Percentiles rank a stretch among this genome's conserved stretches.
Conservation (phyloP, 495 filamentous ascomycete genomes). For the Penicillium simplicissimum region DNA sequence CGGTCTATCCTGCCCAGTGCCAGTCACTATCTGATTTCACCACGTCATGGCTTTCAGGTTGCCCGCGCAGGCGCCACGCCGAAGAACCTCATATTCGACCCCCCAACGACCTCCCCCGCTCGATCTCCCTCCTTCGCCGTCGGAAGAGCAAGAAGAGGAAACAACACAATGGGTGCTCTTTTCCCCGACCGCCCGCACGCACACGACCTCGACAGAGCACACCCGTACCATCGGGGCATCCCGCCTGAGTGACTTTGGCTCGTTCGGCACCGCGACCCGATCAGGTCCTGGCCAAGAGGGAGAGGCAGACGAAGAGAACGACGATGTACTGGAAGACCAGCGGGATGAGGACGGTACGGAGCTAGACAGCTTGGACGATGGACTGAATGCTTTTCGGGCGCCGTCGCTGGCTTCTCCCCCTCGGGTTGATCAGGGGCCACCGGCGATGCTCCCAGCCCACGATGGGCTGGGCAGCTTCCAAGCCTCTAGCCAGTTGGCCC, state of each 20-base stretch:
- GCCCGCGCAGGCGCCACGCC: slow-evolving; percentile 64
- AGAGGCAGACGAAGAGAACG: slow-evolving; percentile 51
- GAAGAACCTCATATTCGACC: slow-evolving; percentile 54
- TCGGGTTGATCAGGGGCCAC: slow-evolving; percentile 50
- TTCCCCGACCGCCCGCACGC: slow-evolving; percentile 70
- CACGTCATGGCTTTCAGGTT: slow-evolving; percentile 81
- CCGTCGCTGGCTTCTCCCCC: slow-evolving; percentile 54
- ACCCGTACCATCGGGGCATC: slow-evolving; percentile 74
- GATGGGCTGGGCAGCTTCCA: slow-evolving; percentile 88
- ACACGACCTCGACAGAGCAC: slow-evolving; percentile 69
- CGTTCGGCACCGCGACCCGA: slow-evolving; percentile 63
- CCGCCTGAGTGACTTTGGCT: slow-evolving; percentile 82
- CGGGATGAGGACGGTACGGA: slow-evolving; percentile 68
- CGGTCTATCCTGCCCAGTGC: slow-evolving; percentile 1
- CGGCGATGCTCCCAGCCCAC: slow-evolving; percentile 78
- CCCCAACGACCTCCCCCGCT: slow-evolving; percentile 45
- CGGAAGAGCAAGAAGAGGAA: slow-evolving; percentile 56
- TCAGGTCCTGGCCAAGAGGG: slow-evolving; percentile 47
- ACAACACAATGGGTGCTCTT: slow-evolving; percentile 97
- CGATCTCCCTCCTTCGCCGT: slow-evolving; percentile 37
- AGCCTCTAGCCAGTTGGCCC: slow-evolving; percentile 54
- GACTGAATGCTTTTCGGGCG: slow-evolving; percentile 79
- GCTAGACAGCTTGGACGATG: slow-evolving; percentile 88
- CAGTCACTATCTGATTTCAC: slow-evolving; percentile 1
- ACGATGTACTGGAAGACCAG: slow-evolving; percentile 51